These are phyloP conservation scores for Aspergillus felis DNA, from an alignment of 2,329 filamentous ascomycete species.

Conservation along the genomic window DNA sequence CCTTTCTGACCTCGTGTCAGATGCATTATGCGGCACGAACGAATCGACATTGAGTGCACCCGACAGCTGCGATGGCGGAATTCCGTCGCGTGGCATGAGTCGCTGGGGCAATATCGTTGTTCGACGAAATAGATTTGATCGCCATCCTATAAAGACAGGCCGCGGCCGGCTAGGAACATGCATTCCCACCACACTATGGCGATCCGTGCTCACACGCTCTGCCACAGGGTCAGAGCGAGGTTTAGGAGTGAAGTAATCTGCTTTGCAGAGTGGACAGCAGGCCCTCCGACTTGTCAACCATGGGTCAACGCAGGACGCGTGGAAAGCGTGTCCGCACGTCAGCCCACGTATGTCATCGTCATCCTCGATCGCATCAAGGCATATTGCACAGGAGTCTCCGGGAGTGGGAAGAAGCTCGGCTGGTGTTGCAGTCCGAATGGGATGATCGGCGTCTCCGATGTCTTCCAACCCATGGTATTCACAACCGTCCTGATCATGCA, in stretches of 20 bases:
- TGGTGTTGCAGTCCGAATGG: conserved; percentile 76
- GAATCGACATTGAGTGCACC: background rate
- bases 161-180: conserved; percentile 30
- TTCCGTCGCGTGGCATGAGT: conserved; percentile 23
- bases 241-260: conserved; percentile 95
- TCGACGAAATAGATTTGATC: conserved; percentile 28
- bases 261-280: conserved; percentile 96
- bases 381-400: conserved; percentile 94
- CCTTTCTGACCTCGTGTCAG: background rate
- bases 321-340: conserved; percentile 96
- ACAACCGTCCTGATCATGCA: conserved; percentile 22
- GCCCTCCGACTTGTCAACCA: conserved; percentile 93
- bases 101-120: conserved; percentile 37
- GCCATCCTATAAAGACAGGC: conserved; percentile 31
- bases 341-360: conserved; percentile 93
- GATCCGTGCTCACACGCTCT: conserved; percentile 29
- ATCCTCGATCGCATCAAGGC: conserved; percentile 88
- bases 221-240: conserved; percentile 59
- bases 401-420: conserved; percentile 76
- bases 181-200: conserved; percentile 22
- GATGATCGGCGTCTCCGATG: conserved; percentile 70
- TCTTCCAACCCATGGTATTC: conserved; percentile 59
- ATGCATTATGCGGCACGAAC: background rate
- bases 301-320: conserved; percentile 90
- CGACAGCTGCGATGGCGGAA: background rate